These are phyloP conservation scores for Penicillium decumbens DNA, from an alignment of 2,329 filamentous ascomycete species.

Conservation along the genomic window DNA sequence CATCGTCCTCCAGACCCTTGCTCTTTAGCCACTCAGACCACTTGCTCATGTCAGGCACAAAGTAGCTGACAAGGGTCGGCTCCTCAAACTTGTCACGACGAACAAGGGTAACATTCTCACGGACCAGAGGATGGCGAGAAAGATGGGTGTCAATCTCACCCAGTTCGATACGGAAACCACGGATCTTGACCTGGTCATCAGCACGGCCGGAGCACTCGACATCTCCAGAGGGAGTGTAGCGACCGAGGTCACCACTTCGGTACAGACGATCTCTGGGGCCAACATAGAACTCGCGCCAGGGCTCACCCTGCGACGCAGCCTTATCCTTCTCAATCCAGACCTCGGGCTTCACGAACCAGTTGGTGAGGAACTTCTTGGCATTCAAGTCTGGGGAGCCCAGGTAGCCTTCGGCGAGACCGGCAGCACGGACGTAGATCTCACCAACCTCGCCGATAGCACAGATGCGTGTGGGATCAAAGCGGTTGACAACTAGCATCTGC, in stretches of 20 bases:
- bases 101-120: conserved; percentile 81
- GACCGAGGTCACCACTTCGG: conserved; percentile 78
- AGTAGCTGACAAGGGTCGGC: conserved; percentile 78
- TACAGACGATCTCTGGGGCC: conserved; percentile 84
- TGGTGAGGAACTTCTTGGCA: conserved; percentile 70
- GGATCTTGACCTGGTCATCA: conserved; percentile 91
- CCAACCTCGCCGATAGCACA: conserved; percentile 78
- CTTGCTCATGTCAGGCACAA: conserved; percentile 73
- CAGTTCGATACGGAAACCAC: conserved; percentile 91
- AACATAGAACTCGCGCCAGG: conserved; percentile 73
- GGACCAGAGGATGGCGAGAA: conserved; percentile 66
- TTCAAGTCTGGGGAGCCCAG: conserved; percentile 59
- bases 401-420: conserved; percentile 79
- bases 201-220: conserved; percentile 74
- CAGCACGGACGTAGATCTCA: conserved; percentile 77
- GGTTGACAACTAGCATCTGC: conserved; percentile 78
- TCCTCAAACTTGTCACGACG: conserved; percentile 81
- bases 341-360: conserved; percentile 77
- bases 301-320: conserved; percentile 54
- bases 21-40: conserved; percentile 66
- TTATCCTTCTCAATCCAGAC: conserved; percentile 65
- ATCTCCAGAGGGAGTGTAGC: conserved; percentile 65
- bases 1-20: conserved; percentile 51
- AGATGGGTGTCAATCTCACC: conserved; percentile 87
- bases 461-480: conserved; percentile 60